Percentiles rank a stretch among this genome's conserved stretches.
phyloP scores from a whole-genome alignment of 83 land plant genomes.

The Picea abies region DNA sequence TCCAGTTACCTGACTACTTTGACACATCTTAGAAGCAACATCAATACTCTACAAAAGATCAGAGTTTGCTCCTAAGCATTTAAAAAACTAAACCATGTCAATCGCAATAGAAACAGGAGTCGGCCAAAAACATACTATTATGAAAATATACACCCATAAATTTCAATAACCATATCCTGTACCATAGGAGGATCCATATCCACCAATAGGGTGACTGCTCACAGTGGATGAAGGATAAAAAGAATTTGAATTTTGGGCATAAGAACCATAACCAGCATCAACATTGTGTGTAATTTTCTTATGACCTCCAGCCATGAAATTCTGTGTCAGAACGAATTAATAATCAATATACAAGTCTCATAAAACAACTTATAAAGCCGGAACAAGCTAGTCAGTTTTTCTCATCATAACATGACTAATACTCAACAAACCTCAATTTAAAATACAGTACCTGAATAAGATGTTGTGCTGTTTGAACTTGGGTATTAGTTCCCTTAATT shows the following conservation, averaged over 20 bases:
- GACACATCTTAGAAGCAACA: neutral
- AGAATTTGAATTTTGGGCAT: constrained; percentile 18
- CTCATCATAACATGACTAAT: neutral
- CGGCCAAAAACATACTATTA: neutral
- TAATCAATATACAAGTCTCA: neutral
- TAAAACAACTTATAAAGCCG: neutral
- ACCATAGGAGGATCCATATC: constrained; percentile 28
- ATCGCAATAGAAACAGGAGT: neutral
- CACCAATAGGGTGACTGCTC: constrained; percentile 19
- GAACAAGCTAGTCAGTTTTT: neutral
- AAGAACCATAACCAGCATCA: constrained; percentile 26
- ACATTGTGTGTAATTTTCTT: constrained; percentile 1
- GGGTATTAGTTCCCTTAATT: constrained; percentile 62
- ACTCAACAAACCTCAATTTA: neutral
- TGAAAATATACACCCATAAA: neutral
- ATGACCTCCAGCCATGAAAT: constrained; percentile 27
- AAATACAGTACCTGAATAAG: constrained; percentile 48
- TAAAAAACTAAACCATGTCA: neutral
- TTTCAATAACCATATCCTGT: constrained; percentile 22
- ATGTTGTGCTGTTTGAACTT: constrained; percentile 70
- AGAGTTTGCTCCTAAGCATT: neutral
- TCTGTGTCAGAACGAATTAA: constrained; percentile 10
- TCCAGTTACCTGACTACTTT: neutral
- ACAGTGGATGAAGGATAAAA: constrained; percentile 19
- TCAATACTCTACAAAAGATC: constrained; percentile 7